phyloP scores from a whole-genome alignment of 495 filamentous ascomycete species.

The Podospora australis region DNA sequence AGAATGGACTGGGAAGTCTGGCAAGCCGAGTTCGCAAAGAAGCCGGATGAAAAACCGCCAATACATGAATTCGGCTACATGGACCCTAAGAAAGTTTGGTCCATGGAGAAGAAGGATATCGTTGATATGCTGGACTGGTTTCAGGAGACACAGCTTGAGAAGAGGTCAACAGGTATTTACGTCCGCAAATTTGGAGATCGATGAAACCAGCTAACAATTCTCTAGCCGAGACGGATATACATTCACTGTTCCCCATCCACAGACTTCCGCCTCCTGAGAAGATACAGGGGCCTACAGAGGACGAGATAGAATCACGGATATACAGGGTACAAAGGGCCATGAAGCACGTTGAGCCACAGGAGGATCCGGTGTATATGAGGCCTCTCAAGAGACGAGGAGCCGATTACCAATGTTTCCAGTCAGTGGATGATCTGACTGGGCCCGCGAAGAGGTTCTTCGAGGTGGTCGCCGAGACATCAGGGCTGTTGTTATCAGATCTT shows the following conservation, averaged over 20 bases:
- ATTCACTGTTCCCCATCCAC: constrained; percentile 41
- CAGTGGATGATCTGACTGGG: constrained; percentile 16
- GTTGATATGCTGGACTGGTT: constrained; percentile 89
- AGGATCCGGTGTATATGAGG: background rate
- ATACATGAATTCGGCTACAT: constrained; percentile 35
- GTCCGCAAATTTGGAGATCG: background rate
- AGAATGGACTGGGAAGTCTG: constrained; percentile 68
- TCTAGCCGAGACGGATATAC: constrained; percentile 32
- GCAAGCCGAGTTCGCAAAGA: constrained; percentile 46
- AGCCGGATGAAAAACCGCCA: constrained; percentile 14
- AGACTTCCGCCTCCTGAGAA: constrained; percentile 11
- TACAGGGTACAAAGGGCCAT: constrained; percentile 14
- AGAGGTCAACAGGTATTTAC: constrained; percentile 34
- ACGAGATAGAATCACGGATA: constrained; percentile 24
- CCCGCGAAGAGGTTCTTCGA: constrained; percentile 21
- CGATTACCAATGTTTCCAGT: constrained; percentile 10
- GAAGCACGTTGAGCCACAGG: constrained; percentile 10
- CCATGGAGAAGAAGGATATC: constrained; percentile 60
- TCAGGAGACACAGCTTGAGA: constrained; percentile 61
- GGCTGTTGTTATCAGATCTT: constrained; percentile 17
- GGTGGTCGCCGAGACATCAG: constrained; percentile 17
- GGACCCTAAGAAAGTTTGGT: constrained; percentile 60
- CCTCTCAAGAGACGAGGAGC: constrained; percentile 15
- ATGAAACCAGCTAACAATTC: background rate
- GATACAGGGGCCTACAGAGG: constrained; percentile 23